Evolutionary conservation across 1,284 basidiomycete genomes (phyloP), one percentile per base, ranked within the genome.

Genomic region (Microbotryomycetes sp.): DNA sequence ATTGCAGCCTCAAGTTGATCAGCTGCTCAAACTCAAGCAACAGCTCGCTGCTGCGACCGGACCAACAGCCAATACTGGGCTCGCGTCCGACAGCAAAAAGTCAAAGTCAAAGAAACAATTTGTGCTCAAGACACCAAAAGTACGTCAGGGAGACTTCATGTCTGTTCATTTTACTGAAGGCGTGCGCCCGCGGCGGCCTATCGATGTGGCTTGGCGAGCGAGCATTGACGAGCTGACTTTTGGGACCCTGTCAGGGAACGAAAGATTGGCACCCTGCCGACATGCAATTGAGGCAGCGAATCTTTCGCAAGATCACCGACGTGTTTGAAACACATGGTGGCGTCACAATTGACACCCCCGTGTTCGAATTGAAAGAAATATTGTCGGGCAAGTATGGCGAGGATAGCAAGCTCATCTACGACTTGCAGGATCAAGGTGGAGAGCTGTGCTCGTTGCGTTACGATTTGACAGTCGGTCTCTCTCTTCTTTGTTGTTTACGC

Each of bases 371-470:
- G 66, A 93, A 92, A 76, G 94, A 98, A 74, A 87, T 98, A 66
- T 80, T 97, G 51, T 84, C 90, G 0, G 94, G 92, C 67, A 98
- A 97, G 79, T 97, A 97, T 71, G 92, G 92, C 60, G 96, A 98
- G 78, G 94, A 98, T 76, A 84, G 87, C 53, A 98, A 99, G 78
- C 86, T 98, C 72, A 98, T 98, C 71, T 98, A 97, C 76, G 94
- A 98, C 77, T 82, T 99, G 57, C 86, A 88, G 80, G 96, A 98
- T 77, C 96, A 98, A 76, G 96, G 94, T n/a, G 94, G 96, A 26
- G 96, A 99, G 77, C 84, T 97, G 71, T 88, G 97, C 67, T 89
- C 89, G 23, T 79, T 99, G 69, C 81, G 94, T 60, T 99, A 98
- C 74, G 94, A 99, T 75, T 86, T 98, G 72, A 98, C 94, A 25